Evolutionary conservation across 2,329 filamentous ascomycete genomes (phyloP).

Genomic region (Colletotrichum eleusines): DNA sequence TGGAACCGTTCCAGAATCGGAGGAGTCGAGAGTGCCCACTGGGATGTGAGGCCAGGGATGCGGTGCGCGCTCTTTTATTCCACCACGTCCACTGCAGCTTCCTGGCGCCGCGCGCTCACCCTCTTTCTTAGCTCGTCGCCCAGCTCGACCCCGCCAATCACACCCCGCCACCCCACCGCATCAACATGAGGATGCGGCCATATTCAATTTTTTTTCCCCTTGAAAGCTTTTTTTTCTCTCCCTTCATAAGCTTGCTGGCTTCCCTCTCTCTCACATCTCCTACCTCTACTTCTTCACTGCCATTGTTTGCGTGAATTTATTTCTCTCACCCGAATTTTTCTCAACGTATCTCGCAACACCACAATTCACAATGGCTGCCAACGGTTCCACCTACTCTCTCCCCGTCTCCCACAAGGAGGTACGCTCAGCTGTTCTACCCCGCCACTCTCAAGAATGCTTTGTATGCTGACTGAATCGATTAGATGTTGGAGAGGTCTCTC

Average conservation of each 20-base stretch:
- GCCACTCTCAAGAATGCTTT: slow-evolving; percentile 44
- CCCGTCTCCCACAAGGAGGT: slow-evolving; percentile 68
- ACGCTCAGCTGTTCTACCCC: slow-evolving; percentile 44
- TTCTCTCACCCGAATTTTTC: slow-evolving; percentile 17
- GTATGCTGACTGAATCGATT: slow-evolving; percentile 49
- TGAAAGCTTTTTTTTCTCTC: slow-evolving; percentile 32
- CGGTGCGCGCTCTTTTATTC: not conserved
- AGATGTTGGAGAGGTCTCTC: slow-evolving; percentile 97
- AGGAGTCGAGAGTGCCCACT: slow-evolving; percentile 28
- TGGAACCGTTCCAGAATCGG: slow-evolving; percentile 38
- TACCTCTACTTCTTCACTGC: slow-evolving; percentile 35
- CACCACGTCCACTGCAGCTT: not conserved
- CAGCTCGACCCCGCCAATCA: slow-evolving; percentile 41
- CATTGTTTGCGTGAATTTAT: slow-evolving; percentile 36
- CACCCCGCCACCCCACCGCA: slow-evolving; percentile 42
- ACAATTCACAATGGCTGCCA: slow-evolving; percentile 54
- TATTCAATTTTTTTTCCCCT: slow-evolving; percentile 38
- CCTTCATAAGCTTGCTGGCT: slow-evolving; percentile 32
- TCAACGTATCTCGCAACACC: slow-evolving; percentile 24
- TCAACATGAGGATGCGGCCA: slow-evolving; percentile 33
- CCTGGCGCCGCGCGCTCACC: slow-evolving; percentile 1
- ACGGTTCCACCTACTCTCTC: slow-evolving; percentile 63
- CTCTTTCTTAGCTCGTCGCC: not conserved
- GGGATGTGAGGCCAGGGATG: slow-evolving; percentile 28
- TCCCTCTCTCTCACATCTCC: slow-evolving; percentile 7